Evolutionary conservation across 2,329 filamentous ascomycete genomes (phyloP).

Genomic region (Didymella segeticola): DNA sequence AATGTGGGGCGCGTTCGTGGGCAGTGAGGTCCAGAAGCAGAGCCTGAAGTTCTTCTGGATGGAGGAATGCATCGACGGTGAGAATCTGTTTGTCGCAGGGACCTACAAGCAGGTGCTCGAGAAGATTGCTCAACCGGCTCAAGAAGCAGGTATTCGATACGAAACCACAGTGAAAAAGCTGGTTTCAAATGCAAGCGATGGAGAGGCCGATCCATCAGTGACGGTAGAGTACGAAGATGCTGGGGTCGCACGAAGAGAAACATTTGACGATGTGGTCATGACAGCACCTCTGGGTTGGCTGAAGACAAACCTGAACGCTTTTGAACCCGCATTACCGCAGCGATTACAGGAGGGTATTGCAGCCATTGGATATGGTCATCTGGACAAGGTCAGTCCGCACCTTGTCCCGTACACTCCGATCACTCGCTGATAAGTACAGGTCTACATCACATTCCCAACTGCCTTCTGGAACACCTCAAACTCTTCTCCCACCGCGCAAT

Average conservation of each 20-base stretch:
- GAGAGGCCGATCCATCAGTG: conserved; percentile 28
- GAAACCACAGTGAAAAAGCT: conserved; percentile 56
- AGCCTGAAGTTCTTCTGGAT: conserved; percentile 80
- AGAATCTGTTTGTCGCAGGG: conserved; percentile 67
- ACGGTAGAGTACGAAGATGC: conserved; percentile 52
- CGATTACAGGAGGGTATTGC: conserved; percentile 66
- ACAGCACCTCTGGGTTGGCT: conserved; percentile 70
- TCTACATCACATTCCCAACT: conserved; percentile 68
- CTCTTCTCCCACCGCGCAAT: neutral
- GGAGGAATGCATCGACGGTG: conserved; percentile 78
- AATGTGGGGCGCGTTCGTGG: conserved; percentile 75
- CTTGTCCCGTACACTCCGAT: conserved; percentile 27
- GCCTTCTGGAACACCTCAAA: conserved; percentile 72
- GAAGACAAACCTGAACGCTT: conserved; percentile 52
- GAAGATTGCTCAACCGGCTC: conserved; percentile 64
- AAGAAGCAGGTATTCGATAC: conserved; percentile 63
- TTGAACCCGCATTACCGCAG: conserved; percentile 66
- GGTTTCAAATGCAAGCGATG: conserved; percentile 21
- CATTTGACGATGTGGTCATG: conserved; percentile 73
- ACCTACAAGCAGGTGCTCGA: conserved; percentile 68
- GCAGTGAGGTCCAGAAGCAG: conserved; percentile 68
- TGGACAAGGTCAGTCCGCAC: conserved; percentile 66
- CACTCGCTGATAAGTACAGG: conserved; percentile 28
- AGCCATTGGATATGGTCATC: conserved; percentile 71
- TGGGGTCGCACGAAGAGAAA: conserved; percentile 51